Base-by-base conservation (phyloP, 306 rosid species). In the Vicia sativa region DNA sequence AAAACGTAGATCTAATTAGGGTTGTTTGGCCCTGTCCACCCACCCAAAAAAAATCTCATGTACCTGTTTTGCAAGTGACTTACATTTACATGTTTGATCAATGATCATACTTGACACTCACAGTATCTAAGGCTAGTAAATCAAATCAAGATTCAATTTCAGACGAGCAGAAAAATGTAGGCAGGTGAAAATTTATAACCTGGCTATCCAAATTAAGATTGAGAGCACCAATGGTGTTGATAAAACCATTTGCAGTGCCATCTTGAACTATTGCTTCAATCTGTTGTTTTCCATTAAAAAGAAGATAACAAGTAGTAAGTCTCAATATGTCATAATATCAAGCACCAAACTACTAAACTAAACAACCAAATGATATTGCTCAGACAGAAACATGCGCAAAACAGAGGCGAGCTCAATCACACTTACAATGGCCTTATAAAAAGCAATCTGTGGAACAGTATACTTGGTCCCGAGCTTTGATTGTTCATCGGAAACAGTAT, bases 361-460 rank as follows among this genome's bases (percentile, higher is more conserved):
- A 67, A 59, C 15, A 65, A n/a, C 45, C 35, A 73, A 50, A 52
- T 66, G 16, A 63, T 64, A 48, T 28, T 43, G 19, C 37, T 46
- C 11, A 55, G 23, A 57, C 14, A 31, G 18, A 31, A 48, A 14
- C 44, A 57, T 11, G 37, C 1, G 3, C 9, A 50, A 72, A 49
- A 28, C 25, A 45, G 15, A 78, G 42, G 12, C 39, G 68, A 76
- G n/a, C 42, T 55, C 7, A 69, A 46, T 15, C 46, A 71, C 21
- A 81, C 98, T 84, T 79, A 90, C 98, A 78, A 89, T 79, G 37
- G 98, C 96, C 78, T 92, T 92, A 42, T 86, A 92, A 74, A 92
- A 87, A 53, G 98, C 96, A 85, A 89, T 90, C 78, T 92, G 96
- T 0, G 88, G 91, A 81, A 89, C 86, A 2, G 89, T 77, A 68